phyloP scores from a whole-genome alignment of 1,139 yeast genomes.

The Taphrina wiesneri region DNA sequence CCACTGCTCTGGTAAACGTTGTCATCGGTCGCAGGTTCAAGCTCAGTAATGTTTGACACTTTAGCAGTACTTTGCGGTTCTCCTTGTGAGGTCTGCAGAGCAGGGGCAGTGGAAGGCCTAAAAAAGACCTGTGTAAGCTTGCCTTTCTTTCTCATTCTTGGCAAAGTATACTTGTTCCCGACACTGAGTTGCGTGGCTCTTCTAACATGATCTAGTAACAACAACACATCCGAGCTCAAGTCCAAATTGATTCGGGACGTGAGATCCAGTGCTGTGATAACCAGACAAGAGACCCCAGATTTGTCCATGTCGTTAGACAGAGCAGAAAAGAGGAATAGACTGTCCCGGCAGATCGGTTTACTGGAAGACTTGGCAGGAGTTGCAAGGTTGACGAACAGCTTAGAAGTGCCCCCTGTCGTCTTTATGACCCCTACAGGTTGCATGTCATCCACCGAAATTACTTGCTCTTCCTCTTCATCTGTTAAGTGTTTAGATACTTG shows the following conservation, averaged over 20 bases:
- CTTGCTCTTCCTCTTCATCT: not conserved
- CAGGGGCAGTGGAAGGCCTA: not conserved
- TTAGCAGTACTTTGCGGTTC: not conserved
- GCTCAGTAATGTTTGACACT: not conserved
- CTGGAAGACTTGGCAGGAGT: not conserved
- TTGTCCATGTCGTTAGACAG: not conserved
- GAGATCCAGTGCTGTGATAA: slow-evolving; percentile 11
- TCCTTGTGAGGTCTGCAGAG: not conserved
- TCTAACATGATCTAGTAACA: not conserved
- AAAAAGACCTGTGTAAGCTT: not conserved
- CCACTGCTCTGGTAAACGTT: not conserved
- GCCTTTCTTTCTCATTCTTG: slow-evolving; percentile 15
- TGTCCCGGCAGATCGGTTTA: not conserved
- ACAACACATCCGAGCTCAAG: not conserved
- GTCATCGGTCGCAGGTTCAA: not conserved
- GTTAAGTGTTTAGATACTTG: not conserved
- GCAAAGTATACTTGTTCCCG: not conserved
- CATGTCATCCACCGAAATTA: not conserved
- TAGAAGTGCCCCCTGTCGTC: not conserved
- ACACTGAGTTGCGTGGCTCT: not conserved
- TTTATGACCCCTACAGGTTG: not conserved
- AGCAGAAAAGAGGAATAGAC: not conserved
- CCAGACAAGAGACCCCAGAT: slow-evolving; percentile 1
- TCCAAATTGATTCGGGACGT: not conserved
- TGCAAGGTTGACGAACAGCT: slow-evolving; percentile 14